A percentile compares a stretch with the other conserved stretches of the same genome.
Conservation (phyloP, 345 rosid genomes). For the Sonneratia caseolaris region DNA sequence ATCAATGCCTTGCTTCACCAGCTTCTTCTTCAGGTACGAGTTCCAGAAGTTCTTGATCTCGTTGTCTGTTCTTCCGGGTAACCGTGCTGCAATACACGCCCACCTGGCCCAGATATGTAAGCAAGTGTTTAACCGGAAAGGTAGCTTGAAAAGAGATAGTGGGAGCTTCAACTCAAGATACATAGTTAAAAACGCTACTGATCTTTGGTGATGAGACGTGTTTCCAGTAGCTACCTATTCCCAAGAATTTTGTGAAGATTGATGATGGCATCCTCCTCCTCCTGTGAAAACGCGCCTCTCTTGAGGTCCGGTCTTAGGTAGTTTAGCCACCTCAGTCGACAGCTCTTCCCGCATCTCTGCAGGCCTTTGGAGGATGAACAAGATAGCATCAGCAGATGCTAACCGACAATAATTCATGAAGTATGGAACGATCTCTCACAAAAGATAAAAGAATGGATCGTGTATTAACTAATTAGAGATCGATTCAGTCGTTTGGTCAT, state of each 20-base stretch:
- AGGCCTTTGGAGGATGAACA: slow-evolving; percentile 24
- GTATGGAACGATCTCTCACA: too few species aligned
- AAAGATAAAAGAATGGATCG: background rate
- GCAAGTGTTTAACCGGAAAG: background rate
- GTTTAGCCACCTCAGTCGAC: slow-evolving; percentile 87
- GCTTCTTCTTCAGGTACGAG: slow-evolving; percentile 62
- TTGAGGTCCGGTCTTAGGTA: slow-evolving; percentile 88
- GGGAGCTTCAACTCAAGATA: too few species aligned
- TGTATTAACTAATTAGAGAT: background rate
- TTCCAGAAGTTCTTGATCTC: slow-evolving; percentile 72
- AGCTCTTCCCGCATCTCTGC: slow-evolving; percentile 83
- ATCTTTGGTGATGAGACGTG: background rate
- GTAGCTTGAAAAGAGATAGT: background rate
- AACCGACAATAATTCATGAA: background rate
- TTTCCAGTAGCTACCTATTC: slow-evolving; percentile 21
- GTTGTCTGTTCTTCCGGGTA: slow-evolving; percentile 63
- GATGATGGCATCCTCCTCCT: slow-evolving; percentile 33
- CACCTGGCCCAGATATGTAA: slow-evolving; percentile 23
- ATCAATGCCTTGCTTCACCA: slow-evolving; percentile 58
- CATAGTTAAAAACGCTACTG: background rate
- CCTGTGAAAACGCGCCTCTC: slow-evolving; percentile 43
- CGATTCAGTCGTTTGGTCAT: background rate
- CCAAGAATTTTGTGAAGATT: slow-evolving; percentile 31
- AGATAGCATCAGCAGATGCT: background rate
- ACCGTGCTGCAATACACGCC: slow-evolving; percentile 56